These are phyloP conservation scores for Xylaria longipes DNA, from an alignment of 495 filamentous ascomycete genomes.

Conservation along the genomic window DNA sequence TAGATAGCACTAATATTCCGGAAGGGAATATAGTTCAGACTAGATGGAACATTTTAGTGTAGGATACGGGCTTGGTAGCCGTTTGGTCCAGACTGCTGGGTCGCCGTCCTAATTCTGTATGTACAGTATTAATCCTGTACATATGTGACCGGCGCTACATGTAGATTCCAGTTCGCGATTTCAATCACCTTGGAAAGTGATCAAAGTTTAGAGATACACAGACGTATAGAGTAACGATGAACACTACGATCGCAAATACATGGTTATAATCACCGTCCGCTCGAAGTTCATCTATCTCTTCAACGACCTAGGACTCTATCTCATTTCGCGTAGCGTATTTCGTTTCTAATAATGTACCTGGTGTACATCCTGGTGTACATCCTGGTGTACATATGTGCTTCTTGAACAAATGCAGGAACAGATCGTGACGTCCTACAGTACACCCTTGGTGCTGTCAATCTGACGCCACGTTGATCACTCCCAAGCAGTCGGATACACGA, in stretches of 20 bases:
- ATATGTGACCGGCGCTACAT: neutral
- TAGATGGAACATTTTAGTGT: neutral
- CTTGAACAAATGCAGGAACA: neutral
- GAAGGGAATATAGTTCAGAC: neutral
- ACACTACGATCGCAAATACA: neutral
- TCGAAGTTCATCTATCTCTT: neutral
- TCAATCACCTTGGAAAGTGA: neutral
- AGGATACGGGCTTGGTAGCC: neutral
- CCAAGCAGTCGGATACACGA: conserved; percentile 26
- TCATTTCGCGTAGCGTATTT: neutral
- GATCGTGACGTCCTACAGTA: conserved; percentile 5
- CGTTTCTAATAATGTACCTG: neutral
- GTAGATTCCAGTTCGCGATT: neutral
- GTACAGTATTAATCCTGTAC: neutral
- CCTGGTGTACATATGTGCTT: neutral
- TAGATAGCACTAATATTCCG: neutral
- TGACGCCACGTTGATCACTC: conserved; percentile 24
- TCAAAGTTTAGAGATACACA: neutral
- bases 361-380: neutral
- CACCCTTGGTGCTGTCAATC: neutral
- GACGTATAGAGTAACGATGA: neutral
- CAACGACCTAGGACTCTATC: neutral
- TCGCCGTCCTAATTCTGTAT: neutral
- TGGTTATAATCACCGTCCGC: neutral
- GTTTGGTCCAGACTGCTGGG: neutral